These are phyloP conservation scores for Coemansia sp. DNA, from an alignment of 192 early-diverging fungal species.

Conservation along the genomic window DNA sequence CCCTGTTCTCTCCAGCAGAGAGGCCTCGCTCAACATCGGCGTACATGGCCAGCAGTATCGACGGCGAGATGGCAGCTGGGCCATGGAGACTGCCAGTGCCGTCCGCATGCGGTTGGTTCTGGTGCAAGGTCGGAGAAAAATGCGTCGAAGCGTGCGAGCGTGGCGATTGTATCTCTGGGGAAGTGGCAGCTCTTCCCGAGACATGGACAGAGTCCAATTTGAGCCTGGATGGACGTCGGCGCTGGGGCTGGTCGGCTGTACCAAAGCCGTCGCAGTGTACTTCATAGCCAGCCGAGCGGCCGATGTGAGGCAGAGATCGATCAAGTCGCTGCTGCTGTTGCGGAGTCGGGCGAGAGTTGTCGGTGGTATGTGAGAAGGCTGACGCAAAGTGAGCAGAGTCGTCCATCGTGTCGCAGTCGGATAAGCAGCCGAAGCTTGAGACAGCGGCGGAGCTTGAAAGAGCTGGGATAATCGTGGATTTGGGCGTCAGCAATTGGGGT, in stretches of 20 bases:
- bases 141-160: background rate
- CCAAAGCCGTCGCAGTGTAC: background rate
- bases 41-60: background rate
- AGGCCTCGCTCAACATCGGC: background rate
- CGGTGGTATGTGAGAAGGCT: background rate
- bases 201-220: conserved; percentile 2
- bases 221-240: conserved; percentile 21
- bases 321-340: conserved; percentile 10
- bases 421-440: conserved; percentile 11
- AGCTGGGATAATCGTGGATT: conserved; percentile 13
- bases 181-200: background rate
- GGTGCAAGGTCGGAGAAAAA: background rate
- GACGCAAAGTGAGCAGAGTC: background rate
- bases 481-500: conserved; percentile 22
- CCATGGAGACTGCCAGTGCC: background rate
- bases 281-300: conserved; percentile 2
- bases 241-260: conserved; percentile 4
- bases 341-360: background rate
- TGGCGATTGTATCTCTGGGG: background rate
- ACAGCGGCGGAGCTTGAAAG: conserved; percentile 11
- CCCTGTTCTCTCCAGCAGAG: conserved; percentile 24
- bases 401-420: conserved; percentile 13
- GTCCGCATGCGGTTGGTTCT: background rate
- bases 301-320: conserved; percentile 5
- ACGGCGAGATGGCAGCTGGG: conserved; percentile 2